A percentile compares a stretch with the other conserved stretches of the same genome.
phyloP scores from a whole-genome alignment of 345 rosid species.

The Sisymbrium altissimum region DNA sequence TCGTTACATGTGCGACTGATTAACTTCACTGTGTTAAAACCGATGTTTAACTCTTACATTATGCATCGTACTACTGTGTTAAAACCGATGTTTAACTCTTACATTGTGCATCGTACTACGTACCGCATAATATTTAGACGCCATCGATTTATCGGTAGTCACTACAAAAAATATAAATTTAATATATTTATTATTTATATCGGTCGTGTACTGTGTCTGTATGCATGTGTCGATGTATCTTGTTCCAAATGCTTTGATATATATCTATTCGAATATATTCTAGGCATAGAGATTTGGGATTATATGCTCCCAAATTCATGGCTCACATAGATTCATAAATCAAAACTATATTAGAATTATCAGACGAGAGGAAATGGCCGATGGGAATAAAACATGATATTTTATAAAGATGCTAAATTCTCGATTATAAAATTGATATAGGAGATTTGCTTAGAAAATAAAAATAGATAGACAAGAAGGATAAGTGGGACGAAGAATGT shows the following conservation, averaged over 20 bases:
- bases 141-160: neutral
- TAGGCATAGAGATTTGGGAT: neutral
- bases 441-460: neutral
- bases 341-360: neutral
- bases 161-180: neutral
- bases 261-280: slow-evolving; percentile 13
- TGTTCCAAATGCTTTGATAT: slow-evolving; percentile 9
- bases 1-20: neutral
- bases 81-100: neutral
- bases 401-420: neutral
- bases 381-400: slow-evolving; percentile 8
- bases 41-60: neutral
- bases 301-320: slow-evolving; percentile 3
- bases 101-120: neutral
- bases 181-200: neutral
- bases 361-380: neutral
- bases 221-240: neutral
- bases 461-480: neutral
- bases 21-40: neutral
- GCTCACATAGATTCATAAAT: slow-evolving; percentile 14
- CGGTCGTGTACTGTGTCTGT: too few relatives aligned
- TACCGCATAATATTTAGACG: neutral
- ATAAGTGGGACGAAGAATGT: slow-evolving; percentile 23
- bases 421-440: slow-evolving; percentile 4
- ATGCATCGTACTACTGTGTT: neutral